Conservation (phyloP, 2,329 filamentous ascomycete species). For the Falciphora oryzae region DNA sequence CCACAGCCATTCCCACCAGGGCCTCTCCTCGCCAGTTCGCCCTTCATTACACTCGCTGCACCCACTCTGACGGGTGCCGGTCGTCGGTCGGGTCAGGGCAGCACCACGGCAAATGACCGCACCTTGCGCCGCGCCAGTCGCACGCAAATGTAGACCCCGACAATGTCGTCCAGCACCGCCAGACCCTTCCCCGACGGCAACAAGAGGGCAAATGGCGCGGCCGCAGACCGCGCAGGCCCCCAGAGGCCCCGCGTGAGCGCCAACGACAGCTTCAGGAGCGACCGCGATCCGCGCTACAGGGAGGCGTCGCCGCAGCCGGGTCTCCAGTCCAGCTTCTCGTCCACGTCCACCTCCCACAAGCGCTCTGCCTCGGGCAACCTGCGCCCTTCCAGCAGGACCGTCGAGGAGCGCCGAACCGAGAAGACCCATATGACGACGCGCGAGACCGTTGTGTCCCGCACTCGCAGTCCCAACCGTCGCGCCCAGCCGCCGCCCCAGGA, state of each 20-base stretch:
- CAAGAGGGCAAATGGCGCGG: conserved; percentile 37
- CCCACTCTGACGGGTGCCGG: neutral
- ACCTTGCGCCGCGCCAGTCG: conserved; percentile 4
- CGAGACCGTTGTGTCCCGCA: conserved; percentile 55
- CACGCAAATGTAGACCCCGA: conserved; percentile 28
- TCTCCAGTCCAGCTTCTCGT: neutral
- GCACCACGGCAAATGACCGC: conserved; percentile 8
- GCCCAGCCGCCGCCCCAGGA: conserved; percentile 29
- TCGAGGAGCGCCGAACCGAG: conserved; percentile 53
- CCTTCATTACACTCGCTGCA: neutral
- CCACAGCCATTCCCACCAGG: too few relatives aligned
- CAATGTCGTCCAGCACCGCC: conserved; percentile 36
- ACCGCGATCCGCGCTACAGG: conserved; percentile 16
- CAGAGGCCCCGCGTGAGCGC: conserved; percentile 28
- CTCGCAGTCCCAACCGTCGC: conserved; percentile 51
- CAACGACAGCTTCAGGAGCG: conserved; percentile 17
- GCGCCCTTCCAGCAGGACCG: conserved; percentile 40
- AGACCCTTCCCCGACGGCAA: conserved; percentile 31
- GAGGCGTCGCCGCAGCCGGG: conserved; percentile 26
- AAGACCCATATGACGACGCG: conserved; percentile 47
- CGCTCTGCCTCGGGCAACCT: conserved; percentile 52
- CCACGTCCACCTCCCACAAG: conserved; percentile 43
- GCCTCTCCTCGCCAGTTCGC: neutral
- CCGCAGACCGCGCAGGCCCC: conserved; percentile 12
- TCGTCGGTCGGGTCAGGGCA: neutral